phyloP scores from a whole-genome alignment of 805 yeast species.

The Saturnispora galanensis region DNA sequence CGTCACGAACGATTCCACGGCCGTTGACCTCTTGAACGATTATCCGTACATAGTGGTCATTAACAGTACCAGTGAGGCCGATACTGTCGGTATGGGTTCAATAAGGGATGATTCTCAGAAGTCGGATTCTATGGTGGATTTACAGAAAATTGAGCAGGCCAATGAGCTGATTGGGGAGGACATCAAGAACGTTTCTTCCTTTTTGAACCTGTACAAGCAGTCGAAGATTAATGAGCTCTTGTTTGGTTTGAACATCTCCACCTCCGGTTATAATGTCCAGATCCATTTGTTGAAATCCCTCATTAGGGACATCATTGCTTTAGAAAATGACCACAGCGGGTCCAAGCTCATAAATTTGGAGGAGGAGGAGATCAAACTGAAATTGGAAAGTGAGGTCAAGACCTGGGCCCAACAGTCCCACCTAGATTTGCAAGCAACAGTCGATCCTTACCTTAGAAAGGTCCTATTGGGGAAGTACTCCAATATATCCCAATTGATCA shows the following conservation, averaged over 20 bases:
- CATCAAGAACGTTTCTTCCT: constrained; percentile 19
- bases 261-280: constrained; percentile 24
- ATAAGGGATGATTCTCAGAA: constrained; percentile 2
- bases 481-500: constrained; percentile 22
- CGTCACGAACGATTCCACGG: constrained; percentile 18
- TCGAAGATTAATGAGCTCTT: constrained; percentile 23
- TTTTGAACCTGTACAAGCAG: constrained; percentile 19
- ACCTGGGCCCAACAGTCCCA: constrained; percentile 28
- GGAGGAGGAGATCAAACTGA: constrained; percentile 5
- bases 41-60: constrained; percentile 22
- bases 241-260: constrained; percentile 21
- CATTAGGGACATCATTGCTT: constrained; percentile 17
- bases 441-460: constrained; percentile 23
- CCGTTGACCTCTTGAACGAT: constrained; percentile 16
- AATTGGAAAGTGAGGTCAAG: constrained; percentile 17
- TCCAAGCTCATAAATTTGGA: neutral
- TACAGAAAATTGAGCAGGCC: constrained; percentile 20
- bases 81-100: neutral
- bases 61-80: constrained; percentile 6
- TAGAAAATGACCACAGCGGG: neutral
- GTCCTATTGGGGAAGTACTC: constrained; percentile 21
- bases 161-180: constrained; percentile 22
- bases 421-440: constrained; percentile 26
- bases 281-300: constrained; percentile 19
- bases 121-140: constrained; percentile 15